Base-by-base conservation (phyloP, 2,329 filamentous ascomycete genomes). In the Fusarium sp. region DNA sequence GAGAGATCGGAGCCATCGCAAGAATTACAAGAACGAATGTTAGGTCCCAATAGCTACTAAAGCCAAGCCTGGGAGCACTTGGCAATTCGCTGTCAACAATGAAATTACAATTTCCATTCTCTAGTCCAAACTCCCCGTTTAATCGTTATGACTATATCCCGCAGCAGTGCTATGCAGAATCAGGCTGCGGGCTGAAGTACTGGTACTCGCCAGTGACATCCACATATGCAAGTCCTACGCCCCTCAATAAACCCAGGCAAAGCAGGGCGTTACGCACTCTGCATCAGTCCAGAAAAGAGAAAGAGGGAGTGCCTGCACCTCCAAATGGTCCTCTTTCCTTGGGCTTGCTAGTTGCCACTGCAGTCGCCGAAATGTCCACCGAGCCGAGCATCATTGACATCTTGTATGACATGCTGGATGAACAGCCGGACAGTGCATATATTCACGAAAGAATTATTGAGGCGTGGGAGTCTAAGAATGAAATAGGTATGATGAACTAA, bases 61-160 rank as follows among this genome's bases (percentile, higher is more conserved):
- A 36, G 24, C 22, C 22, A 58, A 20, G 55, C 36, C 36, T 36
- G 29, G n/a, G 10, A 17, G 36, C 17, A 22, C 16, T 36, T 59
- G 31, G n/a, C 9, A 31, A 33, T 44, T 11, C n/a, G 33, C 24
- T 44, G 22, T 27, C 27, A 14, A 27, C 10, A 24, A n/a, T 9
- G 27, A 16, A 2, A 17, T 42, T 31, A 36, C 31, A 44, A 59
- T 59, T 59, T 31, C 36, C 56, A 42, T 31, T 44, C 12, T 14
- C 22, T 29, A 12, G 5, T n/a, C 36, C 36, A 17, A 16, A 20
- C 38, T 44, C 7, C 56, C 24, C 35, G 36, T 40, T 59, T 59
- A 8, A 44, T 31, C 16, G 56, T 59, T 59, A 59, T 59, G 31
- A 14, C 56, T 59, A 44, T 59, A 59, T 59, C 56, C 53, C 53